Base-by-base conservation (phyloP, 2,329 filamentous ascomycete species). In the Monilinia fructicola region DNA sequence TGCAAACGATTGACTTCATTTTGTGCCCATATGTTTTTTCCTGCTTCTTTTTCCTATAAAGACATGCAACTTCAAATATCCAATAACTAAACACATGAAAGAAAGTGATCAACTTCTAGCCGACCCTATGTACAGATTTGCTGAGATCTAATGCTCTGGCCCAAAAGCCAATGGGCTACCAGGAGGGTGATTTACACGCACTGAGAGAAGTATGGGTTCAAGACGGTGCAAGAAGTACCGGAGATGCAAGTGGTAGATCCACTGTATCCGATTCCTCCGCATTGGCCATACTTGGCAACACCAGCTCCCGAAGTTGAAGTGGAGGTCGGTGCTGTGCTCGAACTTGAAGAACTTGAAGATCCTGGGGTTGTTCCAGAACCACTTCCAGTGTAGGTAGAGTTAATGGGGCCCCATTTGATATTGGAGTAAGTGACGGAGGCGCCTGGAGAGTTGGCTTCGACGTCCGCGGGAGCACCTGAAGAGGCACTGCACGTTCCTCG, bases 401-500 rank as follows among this genome's bases (percentile, higher is more conserved):
- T 72, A 66, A 77, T 73, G 42, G 74, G 70, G 64, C 75, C 75
- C 71, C 74, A 74, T 64, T 76, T 76, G 70, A 77, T 76, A 71
- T 76, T 76, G 64, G 76, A 76, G 70, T 71, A 74, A 53, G 69
- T 72, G 78, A 82, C 81, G 28, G 71, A 75, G 14, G 84, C 77
- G 76, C 80, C 79, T 64, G 82, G 79, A n/a, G 77, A 75, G 54
- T 78, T 72, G 31, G 76, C 53, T 77, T 87, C 82, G 46, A 88
- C 77, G 7, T 81, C 79, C 42, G 73, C 63, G 52, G 85, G 85
- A 48, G 74, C 78, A 56, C 86, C 86, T 38, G 84, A 84, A 71
- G 74, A 77, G 66, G 79, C 80, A 46, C 79, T 67, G 77, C 87
- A 89, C 48, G 79, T 78, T 67, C 87, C 87, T 73, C 86, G 83